phyloP scores from a whole-genome alignment of 2,329 filamentous ascomycete genomes.

The Calonectria hongkongensis region DNA sequence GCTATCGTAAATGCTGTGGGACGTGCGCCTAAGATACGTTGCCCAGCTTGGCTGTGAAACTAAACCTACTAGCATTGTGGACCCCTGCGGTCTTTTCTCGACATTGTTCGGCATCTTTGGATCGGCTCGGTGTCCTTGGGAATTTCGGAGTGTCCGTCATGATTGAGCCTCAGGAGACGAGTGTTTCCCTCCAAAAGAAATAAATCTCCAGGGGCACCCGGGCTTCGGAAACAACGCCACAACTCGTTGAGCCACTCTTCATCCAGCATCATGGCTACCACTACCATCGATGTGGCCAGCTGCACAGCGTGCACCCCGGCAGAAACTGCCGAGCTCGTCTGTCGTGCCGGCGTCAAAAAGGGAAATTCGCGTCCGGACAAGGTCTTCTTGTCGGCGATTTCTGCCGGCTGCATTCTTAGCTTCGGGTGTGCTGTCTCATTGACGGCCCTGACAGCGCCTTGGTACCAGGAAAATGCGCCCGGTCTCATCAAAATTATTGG shows the following conservation, averaged over 20 bases:
- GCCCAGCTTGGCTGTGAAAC: conserved; percentile 26
- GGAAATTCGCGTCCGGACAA: conserved; percentile 47
- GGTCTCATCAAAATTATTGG: conserved; percentile 50
- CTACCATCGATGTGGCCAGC: conserved; percentile 45
- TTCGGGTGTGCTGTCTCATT: conserved; percentile 51
- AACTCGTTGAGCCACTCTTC: conserved; percentile 7
- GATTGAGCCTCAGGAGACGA: background rate
- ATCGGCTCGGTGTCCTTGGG: conserved; percentile 25
- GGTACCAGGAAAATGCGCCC: conserved; percentile 51
- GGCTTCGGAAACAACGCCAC: background rate
- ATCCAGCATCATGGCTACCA: conserved; percentile 42
- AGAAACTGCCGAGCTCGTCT: conserved; percentile 49
- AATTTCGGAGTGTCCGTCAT: background rate
- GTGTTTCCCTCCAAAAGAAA: background rate
- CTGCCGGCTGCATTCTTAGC: conserved; percentile 48
- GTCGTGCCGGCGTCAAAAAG: conserved; percentile 46
- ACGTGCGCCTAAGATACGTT: conserved; percentile 19
- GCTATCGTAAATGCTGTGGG: conserved; percentile 8
- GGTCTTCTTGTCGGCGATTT: conserved; percentile 49
- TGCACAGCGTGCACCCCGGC: conserved; percentile 48
- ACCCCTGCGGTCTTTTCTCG: conserved; percentile 41
- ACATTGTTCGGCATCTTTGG: conserved; percentile 36
- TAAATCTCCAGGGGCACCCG: background rate
- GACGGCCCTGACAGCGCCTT: conserved; percentile 47
- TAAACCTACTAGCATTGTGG: conserved; percentile 27